Percentiles rank a stretch among this genome's conserved stretches.
Conservation (phyloP, 768 basidiomycete species). For the Pulveroboletus ravenelii region DNA sequence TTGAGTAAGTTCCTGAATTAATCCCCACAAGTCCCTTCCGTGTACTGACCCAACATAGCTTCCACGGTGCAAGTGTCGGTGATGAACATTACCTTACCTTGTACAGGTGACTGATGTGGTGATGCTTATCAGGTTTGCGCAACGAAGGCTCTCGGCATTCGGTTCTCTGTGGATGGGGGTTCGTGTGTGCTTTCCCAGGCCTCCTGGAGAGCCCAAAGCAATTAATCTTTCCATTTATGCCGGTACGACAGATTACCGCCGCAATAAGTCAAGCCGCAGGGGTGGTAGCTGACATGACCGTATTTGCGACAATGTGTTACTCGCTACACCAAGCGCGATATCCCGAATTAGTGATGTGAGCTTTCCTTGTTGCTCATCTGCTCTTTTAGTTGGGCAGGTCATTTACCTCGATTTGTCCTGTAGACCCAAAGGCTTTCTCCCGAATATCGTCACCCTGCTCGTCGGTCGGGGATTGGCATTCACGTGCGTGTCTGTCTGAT, state of each 20-base stretch:
- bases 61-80: slow-evolving; percentile 26
- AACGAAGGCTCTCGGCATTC: slow-evolving; percentile 22
- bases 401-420: not conserved
- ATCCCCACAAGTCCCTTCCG: not conserved
- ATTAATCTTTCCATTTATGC: not conserved
- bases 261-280: slow-evolving; percentile 10
- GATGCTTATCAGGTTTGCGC: slow-evolving; percentile 11
- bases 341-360: slow-evolving; percentile 18
- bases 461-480: slow-evolving; percentile 23
- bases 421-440: slow-evolving; percentile 14
- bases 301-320: slow-evolving; percentile 13
- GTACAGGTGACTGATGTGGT: slow-evolving; percentile 5
- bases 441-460: not conserved
- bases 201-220: not conserved
- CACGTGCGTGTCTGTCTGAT: slow-evolving; percentile 15
- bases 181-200: not conserved
- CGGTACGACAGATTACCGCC: slow-evolving; percentile 6
- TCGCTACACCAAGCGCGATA: slow-evolving; percentile 18
- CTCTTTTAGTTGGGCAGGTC: not conserved
- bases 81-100: not conserved
- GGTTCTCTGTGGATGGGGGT: slow-evolving; percentile 18
- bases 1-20: slow-evolving; percentile 18
- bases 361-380: not conserved
- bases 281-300: slow-evolving; percentile 8
- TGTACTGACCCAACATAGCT: slow-evolving; percentile 11